These are phyloP conservation scores for Globisporangium emineosum DNA, from an alignment of 352 stramenopile genomes.

Conservation along the genomic window DNA sequence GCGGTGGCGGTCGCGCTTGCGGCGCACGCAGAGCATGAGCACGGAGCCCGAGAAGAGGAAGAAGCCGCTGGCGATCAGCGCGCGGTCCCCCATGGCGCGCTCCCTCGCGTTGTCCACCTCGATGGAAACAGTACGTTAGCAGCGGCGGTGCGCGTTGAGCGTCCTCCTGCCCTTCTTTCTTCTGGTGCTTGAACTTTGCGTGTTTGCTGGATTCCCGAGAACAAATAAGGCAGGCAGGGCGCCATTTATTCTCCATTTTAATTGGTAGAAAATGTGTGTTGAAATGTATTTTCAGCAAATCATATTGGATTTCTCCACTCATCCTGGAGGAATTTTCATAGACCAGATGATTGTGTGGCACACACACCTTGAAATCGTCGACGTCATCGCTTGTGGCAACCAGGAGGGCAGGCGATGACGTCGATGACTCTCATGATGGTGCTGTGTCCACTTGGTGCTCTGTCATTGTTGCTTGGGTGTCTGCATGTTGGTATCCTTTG, in stretches of 20 bases:
- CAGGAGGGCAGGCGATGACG: neutral
- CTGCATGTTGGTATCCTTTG: too few relatives aligned
- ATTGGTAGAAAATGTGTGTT: neutral
- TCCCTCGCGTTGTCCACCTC: too few relatives aligned
- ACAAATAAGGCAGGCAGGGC: neutral
- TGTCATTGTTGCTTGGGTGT: neutral
- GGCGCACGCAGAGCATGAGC: constrained; percentile 55
- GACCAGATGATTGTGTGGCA: neutral
- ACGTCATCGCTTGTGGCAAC: neutral
- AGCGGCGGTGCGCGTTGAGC: too few relatives aligned
- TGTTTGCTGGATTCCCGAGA: neutral
- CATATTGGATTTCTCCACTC: neutral
- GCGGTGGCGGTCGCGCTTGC: constrained; percentile 64
- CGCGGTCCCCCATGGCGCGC: constrained; percentile 23
- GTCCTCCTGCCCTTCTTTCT: too few relatives aligned
- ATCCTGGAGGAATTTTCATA: neutral
- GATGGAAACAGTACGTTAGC: too few relatives aligned
- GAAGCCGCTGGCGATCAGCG: constrained; percentile 58
- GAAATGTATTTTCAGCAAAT: neutral
- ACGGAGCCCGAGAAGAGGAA: constrained; percentile 71
- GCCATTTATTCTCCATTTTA: neutral
- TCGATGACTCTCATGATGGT: neutral
- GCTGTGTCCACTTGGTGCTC: neutral
- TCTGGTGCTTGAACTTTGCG: neutral
- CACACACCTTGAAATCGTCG: neutral